Conservation (phyloP, 2,329 filamentous ascomycete species). For the Sporothrix brunneoviolacea region DNA sequence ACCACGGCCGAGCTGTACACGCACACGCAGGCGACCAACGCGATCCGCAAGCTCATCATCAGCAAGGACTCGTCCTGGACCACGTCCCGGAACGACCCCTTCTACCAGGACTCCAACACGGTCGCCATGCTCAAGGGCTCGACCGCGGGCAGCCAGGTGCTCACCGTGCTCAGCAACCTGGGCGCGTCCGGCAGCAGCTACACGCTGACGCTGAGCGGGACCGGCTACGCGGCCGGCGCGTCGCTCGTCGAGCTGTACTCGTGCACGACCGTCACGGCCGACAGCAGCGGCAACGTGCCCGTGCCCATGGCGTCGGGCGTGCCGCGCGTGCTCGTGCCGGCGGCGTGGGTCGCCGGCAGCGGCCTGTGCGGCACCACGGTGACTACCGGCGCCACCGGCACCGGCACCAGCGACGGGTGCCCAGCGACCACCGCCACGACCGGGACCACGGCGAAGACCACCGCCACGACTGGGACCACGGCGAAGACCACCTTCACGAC, state of each 20-base stretch:
- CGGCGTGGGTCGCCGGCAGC: conserved; percentile 30
- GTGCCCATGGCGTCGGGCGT: conserved; percentile 36
- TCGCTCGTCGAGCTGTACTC: conserved; percentile 22
- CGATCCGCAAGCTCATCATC: conserved; percentile 23
- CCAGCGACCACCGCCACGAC: conserved; percentile 40
- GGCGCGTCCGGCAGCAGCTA: conserved; percentile 22
- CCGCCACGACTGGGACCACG: conserved; percentile 34
- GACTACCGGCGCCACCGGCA: conserved; percentile 18
- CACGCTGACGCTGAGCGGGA: conserved; percentile 18
- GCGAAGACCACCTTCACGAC: not conserved
- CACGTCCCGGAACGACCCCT: conserved; percentile 14
- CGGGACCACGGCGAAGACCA: conserved; percentile 21
- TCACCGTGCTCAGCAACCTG: conserved; percentile 26
- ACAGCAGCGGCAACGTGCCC: conserved; percentile 31
- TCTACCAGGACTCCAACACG: conserved; percentile 23
- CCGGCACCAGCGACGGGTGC: too few relatives aligned
- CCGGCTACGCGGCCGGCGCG: conserved; percentile 21
- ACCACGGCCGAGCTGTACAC: conserved; percentile 41
- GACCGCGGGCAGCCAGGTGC: conserved; percentile 19
- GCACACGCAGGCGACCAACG: conserved; percentile 33
- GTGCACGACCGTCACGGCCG: conserved; percentile 22
- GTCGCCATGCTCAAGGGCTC: conserved; percentile 24
- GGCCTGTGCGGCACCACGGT: conserved; percentile 21
- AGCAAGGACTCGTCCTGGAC: conserved; percentile 19
- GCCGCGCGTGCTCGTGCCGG: conserved; percentile 14